Evolutionary conservation across 805 yeast species (phyloP).

Genomic region (Grigorovia humatica): DNA sequence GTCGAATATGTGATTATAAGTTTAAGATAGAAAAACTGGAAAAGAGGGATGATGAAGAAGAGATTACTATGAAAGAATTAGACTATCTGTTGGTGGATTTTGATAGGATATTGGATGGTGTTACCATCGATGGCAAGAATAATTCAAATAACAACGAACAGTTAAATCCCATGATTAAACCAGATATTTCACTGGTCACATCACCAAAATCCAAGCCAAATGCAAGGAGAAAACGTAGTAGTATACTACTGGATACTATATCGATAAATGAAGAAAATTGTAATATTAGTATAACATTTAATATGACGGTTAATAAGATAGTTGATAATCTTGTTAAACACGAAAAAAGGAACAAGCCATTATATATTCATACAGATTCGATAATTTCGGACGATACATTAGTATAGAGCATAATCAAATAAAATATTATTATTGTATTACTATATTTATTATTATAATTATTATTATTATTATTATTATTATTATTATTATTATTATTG

Average conservation of each 20-base stretch:
- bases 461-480: too few species aligned
- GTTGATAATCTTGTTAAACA: not conserved
- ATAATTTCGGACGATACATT: conserved; percentile 5
- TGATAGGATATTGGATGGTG: not conserved
- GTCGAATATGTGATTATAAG: not conserved
- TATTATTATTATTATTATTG: too few species aligned
- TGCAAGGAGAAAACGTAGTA: not conserved
- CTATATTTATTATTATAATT: too few species aligned
- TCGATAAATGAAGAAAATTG: not conserved
- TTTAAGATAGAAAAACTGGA: not conserved
- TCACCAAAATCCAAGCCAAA: not conserved
- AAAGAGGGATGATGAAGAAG: not conserved
- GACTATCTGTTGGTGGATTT: conserved; percentile 15
- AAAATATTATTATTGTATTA: conserved; percentile 25
- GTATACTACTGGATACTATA: not conserved
- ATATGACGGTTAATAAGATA: not conserved
- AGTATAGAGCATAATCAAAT: not conserved
- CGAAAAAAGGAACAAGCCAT: not conserved
- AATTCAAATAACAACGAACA: not conserved
- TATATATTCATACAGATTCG: not conserved
- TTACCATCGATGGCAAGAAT: not conserved
- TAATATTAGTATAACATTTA: not conserved
- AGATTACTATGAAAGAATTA: conserved; percentile 9
- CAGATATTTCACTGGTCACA: too few species aligned
- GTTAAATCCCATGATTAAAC: not conserved